Evolutionary conservation across 352 stramenopile genomes (phyloP).

Genomic region (Phytophthora capsici): DNA sequence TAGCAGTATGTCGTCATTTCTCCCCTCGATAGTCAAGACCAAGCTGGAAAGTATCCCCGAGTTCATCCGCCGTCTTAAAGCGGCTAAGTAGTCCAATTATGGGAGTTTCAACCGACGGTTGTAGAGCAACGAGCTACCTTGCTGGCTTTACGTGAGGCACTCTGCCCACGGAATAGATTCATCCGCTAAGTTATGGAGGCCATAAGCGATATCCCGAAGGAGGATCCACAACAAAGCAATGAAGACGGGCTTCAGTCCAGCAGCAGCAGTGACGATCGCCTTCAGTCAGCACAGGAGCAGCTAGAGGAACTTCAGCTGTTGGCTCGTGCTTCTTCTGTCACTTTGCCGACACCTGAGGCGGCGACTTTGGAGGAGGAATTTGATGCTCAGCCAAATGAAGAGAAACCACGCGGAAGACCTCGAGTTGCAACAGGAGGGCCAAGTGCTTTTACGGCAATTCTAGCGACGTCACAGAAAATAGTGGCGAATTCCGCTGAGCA

Average conservation of each 20-base stretch:
- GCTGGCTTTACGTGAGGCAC: not conserved
- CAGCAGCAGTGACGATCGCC: slow-evolving; percentile 18
- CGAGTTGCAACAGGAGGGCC: slow-evolving; percentile 9
- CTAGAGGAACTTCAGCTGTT: slow-evolving; percentile 57
- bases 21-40: slow-evolving; percentile 51
- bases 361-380: not conserved
- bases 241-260: slow-evolving; percentile 11
- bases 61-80: slow-evolving; percentile 58
- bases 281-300: slow-evolving; percentile 32
- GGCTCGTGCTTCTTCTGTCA: slow-evolving; percentile 27
- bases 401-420: not conserved
- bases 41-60: slow-evolving; percentile 57
- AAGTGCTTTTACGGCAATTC: slow-evolving; percentile 31
- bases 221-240: slow-evolving; percentile 14
- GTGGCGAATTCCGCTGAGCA: slow-evolving; percentile 1
- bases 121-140: slow-evolving; percentile 1
- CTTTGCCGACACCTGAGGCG: slow-evolving; percentile 1
- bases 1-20: slow-evolving; percentile 41
- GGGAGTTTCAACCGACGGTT: slow-evolving; percentile 24
- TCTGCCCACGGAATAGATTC: not conserved
- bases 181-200: slow-evolving; percentile 19
- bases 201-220: slow-evolving; percentile 5
- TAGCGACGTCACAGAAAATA: slow-evolving; percentile 29
- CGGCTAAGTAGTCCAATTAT: slow-evolving; percentile 31
- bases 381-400: slow-evolving; percentile 6